phyloP scores from a whole-genome alignment of 164 flowering plant genomes.

The Berberis thunbergii region DNA sequence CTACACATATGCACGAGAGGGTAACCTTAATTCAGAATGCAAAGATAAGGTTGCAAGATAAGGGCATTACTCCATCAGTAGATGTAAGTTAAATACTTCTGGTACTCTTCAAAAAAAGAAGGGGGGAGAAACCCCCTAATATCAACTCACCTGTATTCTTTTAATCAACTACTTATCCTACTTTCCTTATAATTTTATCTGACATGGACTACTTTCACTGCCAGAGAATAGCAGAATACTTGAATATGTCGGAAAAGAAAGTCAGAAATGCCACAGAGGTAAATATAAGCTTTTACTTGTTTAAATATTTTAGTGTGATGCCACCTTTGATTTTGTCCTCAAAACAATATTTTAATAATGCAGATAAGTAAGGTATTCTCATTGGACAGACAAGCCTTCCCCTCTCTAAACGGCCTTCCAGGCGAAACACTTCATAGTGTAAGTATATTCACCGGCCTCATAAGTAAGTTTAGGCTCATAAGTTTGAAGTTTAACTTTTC shows the following conservation, averaged over 20 bases:
- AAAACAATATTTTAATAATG: constrained; percentile 20
- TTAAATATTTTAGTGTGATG: neutral
- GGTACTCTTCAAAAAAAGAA: too few species aligned
- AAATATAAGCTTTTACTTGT: constrained; percentile 3
- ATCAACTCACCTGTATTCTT: neutral
- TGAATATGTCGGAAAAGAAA: constrained; percentile 86
- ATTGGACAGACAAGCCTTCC: constrained; percentile 84
- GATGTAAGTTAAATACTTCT: constrained; percentile 45
- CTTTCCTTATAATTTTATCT: constrained; percentile 5
- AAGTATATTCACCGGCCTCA: constrained; percentile 19
- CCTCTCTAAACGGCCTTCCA: constrained; percentile 85
- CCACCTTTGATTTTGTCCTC: constrained; percentile 5
- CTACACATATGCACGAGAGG: constrained; percentile 82
- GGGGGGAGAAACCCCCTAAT: neutral
- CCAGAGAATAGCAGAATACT: constrained; percentile 78
- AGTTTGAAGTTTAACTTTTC: neutral
- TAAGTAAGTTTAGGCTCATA: neutral
- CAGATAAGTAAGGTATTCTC: constrained; percentile 72
- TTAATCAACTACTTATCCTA: neutral
- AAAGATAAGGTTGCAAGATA: constrained; percentile 57
- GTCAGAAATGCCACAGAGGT: constrained; percentile 94
- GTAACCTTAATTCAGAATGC: constrained; percentile 67
- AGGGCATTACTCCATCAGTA: constrained; percentile 75
- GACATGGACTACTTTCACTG: constrained; percentile 10
- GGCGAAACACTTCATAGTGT: constrained; percentile 94